Conservation (phyloP, 495 filamentous ascomycete species). For the Podospora pseudopauciseta region DNA sequence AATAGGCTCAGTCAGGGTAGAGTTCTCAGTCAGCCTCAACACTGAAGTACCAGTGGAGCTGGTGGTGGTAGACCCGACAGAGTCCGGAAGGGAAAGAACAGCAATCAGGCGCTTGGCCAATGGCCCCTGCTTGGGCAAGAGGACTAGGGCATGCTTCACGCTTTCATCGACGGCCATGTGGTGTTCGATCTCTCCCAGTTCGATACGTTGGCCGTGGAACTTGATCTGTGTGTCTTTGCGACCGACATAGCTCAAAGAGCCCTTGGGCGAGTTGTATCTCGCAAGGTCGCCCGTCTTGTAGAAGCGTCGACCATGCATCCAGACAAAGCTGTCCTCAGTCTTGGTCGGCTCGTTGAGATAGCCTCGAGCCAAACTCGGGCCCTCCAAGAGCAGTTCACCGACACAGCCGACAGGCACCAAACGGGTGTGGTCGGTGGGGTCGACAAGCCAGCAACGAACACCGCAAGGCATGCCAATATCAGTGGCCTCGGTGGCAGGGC, state of each 20-base stretch:
- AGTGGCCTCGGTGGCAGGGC: slow-evolving; percentile 15
- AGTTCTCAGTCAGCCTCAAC: slow-evolving; percentile 8
- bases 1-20: slow-evolving; percentile 2
- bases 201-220: slow-evolving; percentile 38
- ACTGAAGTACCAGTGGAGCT: not conserved
- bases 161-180: slow-evolving; percentile 27
- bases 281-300: slow-evolving; percentile 62
- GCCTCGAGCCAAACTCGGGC: slow-evolving; percentile 50
- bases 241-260: slow-evolving; percentile 48
- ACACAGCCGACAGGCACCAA: slow-evolving; percentile 64
- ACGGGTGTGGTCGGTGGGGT: slow-evolving; percentile 53
- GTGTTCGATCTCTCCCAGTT: slow-evolving; percentile 54
- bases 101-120: slow-evolving; percentile 42
- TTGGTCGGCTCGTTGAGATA: slow-evolving; percentile 48
- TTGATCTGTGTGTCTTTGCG: slow-evolving; percentile 39
- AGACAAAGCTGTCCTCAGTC: not conserved
- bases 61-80: not conserved
- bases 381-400: slow-evolving; percentile 75
- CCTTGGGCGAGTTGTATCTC: slow-evolving; percentile 48
- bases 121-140: slow-evolving; percentile 42
- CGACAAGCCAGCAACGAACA: slow-evolving; percentile 47
- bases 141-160: slow-evolving; percentile 42
- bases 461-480: slow-evolving; percentile 24
- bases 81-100: slow-evolving; percentile 14
- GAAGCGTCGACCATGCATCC: slow-evolving; percentile 26